phyloP scores from a whole-genome alignment of 2,329 filamentous ascomycete genomes.

The Peltaster fructicola region DNA sequence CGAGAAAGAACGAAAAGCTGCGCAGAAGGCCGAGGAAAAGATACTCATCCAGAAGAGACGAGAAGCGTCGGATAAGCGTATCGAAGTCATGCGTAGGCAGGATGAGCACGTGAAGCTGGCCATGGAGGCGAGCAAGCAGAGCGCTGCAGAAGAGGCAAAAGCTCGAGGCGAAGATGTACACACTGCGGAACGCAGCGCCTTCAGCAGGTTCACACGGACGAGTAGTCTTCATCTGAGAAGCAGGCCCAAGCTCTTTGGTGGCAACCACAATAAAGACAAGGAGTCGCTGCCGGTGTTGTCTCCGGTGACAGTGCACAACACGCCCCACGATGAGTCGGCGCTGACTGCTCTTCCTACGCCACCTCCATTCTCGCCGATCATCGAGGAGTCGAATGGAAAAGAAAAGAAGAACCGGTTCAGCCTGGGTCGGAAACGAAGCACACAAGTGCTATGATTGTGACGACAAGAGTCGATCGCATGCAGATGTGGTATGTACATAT shows the following conservation, averaged over 20 bases:
- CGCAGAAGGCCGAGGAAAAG: conserved; percentile 40
- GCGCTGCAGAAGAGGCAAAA: conserved; percentile 37
- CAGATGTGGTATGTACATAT: background rate
- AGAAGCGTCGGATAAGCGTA: conserved; percentile 25
- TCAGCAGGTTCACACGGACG: conserved; percentile 45
- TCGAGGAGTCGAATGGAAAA: too few relatives aligned
- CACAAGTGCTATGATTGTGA: conserved; percentile 13
- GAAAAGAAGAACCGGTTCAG: conserved; percentile 47
- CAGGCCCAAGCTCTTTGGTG: conserved; percentile 52
- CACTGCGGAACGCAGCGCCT: conserved; percentile 19
- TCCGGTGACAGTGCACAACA: background rate
- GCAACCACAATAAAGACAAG: conserved; percentile 34
- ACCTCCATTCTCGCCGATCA: too few relatives aligned
- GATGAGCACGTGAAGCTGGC: conserved; percentile 47
- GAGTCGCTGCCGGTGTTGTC: conserved; percentile 5
- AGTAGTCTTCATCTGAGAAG: conserved; percentile 64
- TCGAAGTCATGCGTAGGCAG: conserved; percentile 38
- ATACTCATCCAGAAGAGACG: conserved; percentile 21
- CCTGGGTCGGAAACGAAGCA: conserved; percentile 55
- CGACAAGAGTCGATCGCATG: too few relatives aligned
- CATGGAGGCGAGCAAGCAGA: conserved; percentile 48
- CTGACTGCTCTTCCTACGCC: too few relatives aligned
- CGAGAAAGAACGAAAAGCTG: conserved; percentile 40
- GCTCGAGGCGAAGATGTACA: conserved; percentile 10
- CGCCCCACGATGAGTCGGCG: conserved; percentile 3